Base-by-base conservation (phyloP, 495 filamentous ascomycete genomes). In the Trichocladium uniseriatum region DNA sequence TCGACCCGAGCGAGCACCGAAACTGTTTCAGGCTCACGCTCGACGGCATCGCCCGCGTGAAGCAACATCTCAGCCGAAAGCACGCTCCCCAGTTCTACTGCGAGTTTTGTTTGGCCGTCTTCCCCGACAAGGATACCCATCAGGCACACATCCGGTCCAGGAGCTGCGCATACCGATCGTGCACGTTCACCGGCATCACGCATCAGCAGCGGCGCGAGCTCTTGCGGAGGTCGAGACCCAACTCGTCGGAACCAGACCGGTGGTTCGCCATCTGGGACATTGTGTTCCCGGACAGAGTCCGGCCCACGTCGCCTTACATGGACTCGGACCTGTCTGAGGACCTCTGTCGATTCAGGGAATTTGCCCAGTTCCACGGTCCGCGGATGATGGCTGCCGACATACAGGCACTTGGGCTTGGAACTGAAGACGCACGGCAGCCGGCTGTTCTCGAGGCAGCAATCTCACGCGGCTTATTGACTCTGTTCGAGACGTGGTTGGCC, bases 241-340 rank as follows among this genome's bases (percentile, higher is more conserved):
- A 38, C 13, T 22, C 41, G 36, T 40, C 45, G 8, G 49, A 55
- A 37, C 2, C 15, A 9, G 34, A 46, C 14, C 52, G 50, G 42
- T 61, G 58, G 58, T 61, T 51, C 21, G 40, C 49, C 14, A 53
- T 61, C 15, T 58, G 55, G 58, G 40, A 48, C 8, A 51, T 61
- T 14, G 39, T 61, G 3, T 61, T 61, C 27, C 55, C 55, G 8
- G 40, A 42, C n/a, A 15, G 18, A 0, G 31, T 46, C 2, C 45
- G 34, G 14, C 58, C 58, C 1, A 2, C 34, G 0, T 55, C 58
- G 2, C 32, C 49, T 0, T 58, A 58, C 36, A 38, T 56, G 10
- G 52, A 58, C 19, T 37, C 38, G 2, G 50, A 53, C 0, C 49
- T 54, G 14, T 54, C 54, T 15, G 48, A 48, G 34, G 55, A 61